A percentile compares a stretch with the other conserved stretches of the same genome.
Conservation (phyloP, 2,329 filamentous ascomycete genomes). For the Aspergillus persii region DNA sequence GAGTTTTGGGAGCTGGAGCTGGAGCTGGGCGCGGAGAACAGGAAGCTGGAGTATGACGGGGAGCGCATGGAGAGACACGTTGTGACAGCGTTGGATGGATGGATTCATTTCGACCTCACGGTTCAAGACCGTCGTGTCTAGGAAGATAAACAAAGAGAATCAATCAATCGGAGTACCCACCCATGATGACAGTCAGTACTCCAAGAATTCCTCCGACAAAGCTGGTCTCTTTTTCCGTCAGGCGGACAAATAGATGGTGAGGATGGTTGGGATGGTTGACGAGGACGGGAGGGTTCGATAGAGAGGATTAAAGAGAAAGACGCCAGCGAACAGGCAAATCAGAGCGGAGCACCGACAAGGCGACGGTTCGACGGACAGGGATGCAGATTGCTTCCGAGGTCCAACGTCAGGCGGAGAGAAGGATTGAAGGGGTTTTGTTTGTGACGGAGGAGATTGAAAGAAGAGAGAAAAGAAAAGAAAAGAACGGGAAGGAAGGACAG, state of each 20-base stretch:
- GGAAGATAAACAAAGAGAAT: neutral
- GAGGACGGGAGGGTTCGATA: neutral
- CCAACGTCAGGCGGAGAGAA: too few species aligned
- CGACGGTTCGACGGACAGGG: too few species aligned
- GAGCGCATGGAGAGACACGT: neutral
- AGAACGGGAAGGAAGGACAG: neutral
- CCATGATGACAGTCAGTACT: neutral
- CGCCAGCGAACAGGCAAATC: too few species aligned
- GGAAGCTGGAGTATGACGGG: neutral
- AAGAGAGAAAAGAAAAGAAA: conserved; percentile 4
- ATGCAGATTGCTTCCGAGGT: neutral
- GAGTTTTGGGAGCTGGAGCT: too few species aligned
- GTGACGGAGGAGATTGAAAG: neutral
- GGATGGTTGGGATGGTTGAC: neutral
- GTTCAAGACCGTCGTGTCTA: neutral
- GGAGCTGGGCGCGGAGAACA: too few species aligned
- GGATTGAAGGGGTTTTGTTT: too few species aligned
- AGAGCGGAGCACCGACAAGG: neutral
- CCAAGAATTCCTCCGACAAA: neutral
- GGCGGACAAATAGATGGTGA: too few species aligned
- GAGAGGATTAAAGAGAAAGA: neutral
- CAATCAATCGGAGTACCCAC: neutral
- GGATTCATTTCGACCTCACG: neutral
- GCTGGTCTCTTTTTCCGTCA: too few species aligned
- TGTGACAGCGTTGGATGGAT: neutral